These are phyloP conservation scores for Geoglossum glabrum DNA, from an alignment of 495 filamentous ascomycete genomes.

Conservation along the genomic window DNA sequence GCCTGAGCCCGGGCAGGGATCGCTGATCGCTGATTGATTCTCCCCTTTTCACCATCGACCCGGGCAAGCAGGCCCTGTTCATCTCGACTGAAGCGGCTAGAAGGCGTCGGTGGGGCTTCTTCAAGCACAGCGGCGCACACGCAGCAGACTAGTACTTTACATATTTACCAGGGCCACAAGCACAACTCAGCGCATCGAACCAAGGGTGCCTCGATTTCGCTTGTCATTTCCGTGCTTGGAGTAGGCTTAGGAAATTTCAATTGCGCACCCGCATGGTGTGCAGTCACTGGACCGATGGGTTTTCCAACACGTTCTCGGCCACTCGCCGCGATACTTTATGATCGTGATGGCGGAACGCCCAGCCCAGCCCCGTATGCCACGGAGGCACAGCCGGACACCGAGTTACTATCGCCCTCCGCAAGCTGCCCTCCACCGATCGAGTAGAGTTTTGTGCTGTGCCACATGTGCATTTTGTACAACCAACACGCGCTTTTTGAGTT, in stretches of 20 bases:
- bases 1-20: neutral
- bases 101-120: neutral
- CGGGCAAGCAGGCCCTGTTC: neutral
- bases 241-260: neutral
- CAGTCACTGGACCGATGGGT: neutral
- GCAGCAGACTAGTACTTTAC: no score
- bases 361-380: neutral
- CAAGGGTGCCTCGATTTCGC: neutral
- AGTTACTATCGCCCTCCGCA: no score
- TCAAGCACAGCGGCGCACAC: neutral
- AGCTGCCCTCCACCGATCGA: no score
- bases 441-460: no score
- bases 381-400: no score
- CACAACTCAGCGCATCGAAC: neutral
- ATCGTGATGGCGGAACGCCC: neutral
- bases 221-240: neutral
- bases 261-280: slow-evolving; percentile 1
- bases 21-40: neutral
- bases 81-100: neutral
- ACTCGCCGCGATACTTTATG: neutral
- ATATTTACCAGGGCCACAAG: neutral
- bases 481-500: neutral
- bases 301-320: neutral
- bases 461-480: no score
- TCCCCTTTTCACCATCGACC: neutral